A percentile compares a stretch with the other conserved stretches of the same genome.
Conservation (phyloP, 2,329 filamentous ascomycete species). For the Xylariomycetidae sp. region DNA sequence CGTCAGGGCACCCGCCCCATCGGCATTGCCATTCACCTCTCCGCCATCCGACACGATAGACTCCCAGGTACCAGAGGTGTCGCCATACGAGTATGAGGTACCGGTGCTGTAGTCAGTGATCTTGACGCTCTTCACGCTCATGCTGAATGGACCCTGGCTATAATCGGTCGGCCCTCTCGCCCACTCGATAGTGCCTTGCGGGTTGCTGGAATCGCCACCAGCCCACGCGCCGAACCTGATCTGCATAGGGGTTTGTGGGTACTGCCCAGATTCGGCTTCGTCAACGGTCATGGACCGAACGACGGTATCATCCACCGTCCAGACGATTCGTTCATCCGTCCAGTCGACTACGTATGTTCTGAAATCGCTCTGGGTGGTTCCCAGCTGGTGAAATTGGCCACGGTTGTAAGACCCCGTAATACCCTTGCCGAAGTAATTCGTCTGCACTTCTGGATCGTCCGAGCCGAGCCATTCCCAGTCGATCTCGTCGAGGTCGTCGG, state of each 20-base stretch:
- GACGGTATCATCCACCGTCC: conserved; percentile 74
- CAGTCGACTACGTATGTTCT: conserved; percentile 91
- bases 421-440: conserved; percentile 96
- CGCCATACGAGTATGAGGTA: conserved; percentile 74
- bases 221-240: conserved; percentile 90
- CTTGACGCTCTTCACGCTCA: conserved; percentile 72
- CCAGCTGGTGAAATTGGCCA: conserved; percentile 70
- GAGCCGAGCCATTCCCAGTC: conserved; percentile 95
- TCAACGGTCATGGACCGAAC: conserved; percentile 69
- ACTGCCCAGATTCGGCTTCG: conserved; percentile 69
- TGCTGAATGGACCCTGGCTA: conserved; percentile 74
- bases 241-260: conserved; percentile 94
- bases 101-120: conserved; percentile 94
- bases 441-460: conserved; percentile 74
- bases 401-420: conserved; percentile 81
- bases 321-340: conserved; percentile 79
- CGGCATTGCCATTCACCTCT: conserved; percentile 63
- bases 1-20: conserved; percentile 45
- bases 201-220: conserved; percentile 79
- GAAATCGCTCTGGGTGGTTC: conserved; percentile 67
- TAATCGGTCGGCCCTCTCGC: conserved; percentile 84
- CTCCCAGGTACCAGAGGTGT: conserved; percentile 71
- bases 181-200: conserved; percentile 82
- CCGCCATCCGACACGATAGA: conserved; percentile 82
- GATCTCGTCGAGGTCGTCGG: conserved; percentile 90